Evolutionary conservation across 306 rosid species (phyloP), one percentile per base, ranked within the genome.

Genomic region (Macrotyloma uniflorum): DNA sequence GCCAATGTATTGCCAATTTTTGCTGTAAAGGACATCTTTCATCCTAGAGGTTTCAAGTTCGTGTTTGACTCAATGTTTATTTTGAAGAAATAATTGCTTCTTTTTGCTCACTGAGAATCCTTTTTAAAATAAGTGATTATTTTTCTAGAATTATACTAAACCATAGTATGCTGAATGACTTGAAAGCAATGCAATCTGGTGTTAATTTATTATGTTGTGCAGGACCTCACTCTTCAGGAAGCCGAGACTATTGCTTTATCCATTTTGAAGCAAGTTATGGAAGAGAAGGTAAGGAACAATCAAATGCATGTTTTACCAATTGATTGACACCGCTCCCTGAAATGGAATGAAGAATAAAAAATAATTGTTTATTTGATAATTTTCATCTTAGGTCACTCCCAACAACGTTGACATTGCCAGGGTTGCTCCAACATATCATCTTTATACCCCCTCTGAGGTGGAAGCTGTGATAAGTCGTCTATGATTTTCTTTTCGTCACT

Each of bases 241-340:
- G 99, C 99, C 2, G 99, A 95, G 86, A 88, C 97, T 42, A 93
- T 95, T 54, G 98, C 99, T 78, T 90, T 95, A 61, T 95, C 98
- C 75, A 95, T 95, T 82, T 91, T 95, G 84, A 95, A 93, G 89
- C 99, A 95, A 85, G 99, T 93, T 58, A 95, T 95, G 99, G 99
- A 95, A 89, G 99, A 95, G 90, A 95, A 95, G 99, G 99, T 95
- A 79, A 79, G 42, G 26, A 61, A 47, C 36, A 78, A 78, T 51
- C 38, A 40, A 33, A 65, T 53, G 19, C 50, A 6, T 76, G 46
- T 24, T 12, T 30, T 72, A 13, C 36, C 66, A 26, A 59, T 11
- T 80, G 55, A 59, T 69, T 61, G 20, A 8, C 28, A 15, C 55
- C 18, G 23, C 72, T 22, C 5, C 40, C 54, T 3, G 40, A 40